Evolutionary conservation across 176 grass and related monocot species (phyloP).

Genomic region (Pontederia crassipes): DNA sequence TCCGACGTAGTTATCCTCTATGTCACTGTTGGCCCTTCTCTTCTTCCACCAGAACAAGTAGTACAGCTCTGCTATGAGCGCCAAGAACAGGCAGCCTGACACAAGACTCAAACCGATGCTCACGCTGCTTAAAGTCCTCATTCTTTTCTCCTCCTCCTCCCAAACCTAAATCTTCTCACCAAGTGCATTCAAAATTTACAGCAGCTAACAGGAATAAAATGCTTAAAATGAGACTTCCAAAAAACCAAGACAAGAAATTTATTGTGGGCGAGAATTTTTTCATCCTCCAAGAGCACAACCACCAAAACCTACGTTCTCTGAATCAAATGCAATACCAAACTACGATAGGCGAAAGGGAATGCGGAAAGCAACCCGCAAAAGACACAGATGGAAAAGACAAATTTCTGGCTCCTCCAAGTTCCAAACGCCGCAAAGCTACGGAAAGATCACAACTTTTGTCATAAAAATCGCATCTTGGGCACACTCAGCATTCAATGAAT

Average conservation of each 20-base stretch:
- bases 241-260: no score
- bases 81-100: constrained; percentile 4
- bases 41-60: constrained; percentile 19
- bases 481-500: neutral
- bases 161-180: neutral
- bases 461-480: constrained; percentile 1
- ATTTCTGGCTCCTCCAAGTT: neutral
- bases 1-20: neutral
- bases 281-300: no score
- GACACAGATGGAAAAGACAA: neutral
- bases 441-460: neutral
- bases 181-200: no score
- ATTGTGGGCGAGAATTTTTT: no score
- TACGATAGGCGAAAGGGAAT: no score
- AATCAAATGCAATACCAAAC: no score
- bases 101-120: constrained; percentile 12
- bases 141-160: neutral
- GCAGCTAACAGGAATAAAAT: no score
- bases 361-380: neutral
- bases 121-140: neutral
- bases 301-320: no score
- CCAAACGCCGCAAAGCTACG: neutral
- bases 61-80: constrained; percentile 1
- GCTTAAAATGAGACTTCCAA: no score
- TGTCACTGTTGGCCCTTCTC: neutral